A percentile compares a stretch with the other conserved stretches of the same genome.
phyloP scores from a whole-genome alignment of 2,329 filamentous ascomycete genomes.

The Corynespora cassiicola region DNA sequence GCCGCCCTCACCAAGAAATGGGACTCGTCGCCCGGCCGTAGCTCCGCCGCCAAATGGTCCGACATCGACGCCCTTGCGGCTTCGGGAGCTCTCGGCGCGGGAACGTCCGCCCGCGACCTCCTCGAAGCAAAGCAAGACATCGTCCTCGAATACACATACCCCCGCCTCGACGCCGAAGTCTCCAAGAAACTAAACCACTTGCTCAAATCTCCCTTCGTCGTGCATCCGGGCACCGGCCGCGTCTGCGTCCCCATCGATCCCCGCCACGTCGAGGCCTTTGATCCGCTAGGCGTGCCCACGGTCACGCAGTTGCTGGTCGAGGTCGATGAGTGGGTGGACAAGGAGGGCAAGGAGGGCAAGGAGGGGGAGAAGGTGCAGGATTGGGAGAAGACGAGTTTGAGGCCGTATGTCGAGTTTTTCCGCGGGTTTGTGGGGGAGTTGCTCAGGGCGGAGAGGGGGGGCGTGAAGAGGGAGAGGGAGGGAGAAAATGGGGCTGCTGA shows the following conservation, averaged over 20 bases:
- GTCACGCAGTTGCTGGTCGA: slow-evolving; percentile 81
- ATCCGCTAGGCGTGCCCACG: slow-evolving; percentile 87
- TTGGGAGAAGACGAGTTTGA: slow-evolving; percentile 97
- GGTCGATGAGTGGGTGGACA: slow-evolving; percentile 79
- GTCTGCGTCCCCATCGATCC: slow-evolving; percentile 96
- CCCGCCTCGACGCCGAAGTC: slow-evolving; percentile 93
- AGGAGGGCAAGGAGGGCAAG: slow-evolving; percentile 50
- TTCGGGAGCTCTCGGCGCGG: slow-evolving; percentile 72
- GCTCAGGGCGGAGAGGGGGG: slow-evolving; percentile 72
- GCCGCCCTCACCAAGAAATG: slow-evolving; percentile 87
- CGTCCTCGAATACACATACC: slow-evolving; percentile 96
- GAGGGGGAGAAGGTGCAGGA: slow-evolving; percentile 65
- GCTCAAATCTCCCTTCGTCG: slow-evolving; percentile 94
- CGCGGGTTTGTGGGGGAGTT: slow-evolving; percentile 78
- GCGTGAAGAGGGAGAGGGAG: slow-evolving; percentile 62
- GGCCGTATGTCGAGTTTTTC: slow-evolving; percentile 91
- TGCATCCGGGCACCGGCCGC: slow-evolving; percentile 91
- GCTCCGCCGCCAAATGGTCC: slow-evolving; percentile 85
- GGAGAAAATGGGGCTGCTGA: slow-evolving; percentile 57
- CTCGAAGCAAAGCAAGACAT: slow-evolving; percentile 94
- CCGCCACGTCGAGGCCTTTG: slow-evolving; percentile 76
- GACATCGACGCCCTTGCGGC: slow-evolving; percentile 90
- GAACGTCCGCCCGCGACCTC: slow-evolving; percentile 77
- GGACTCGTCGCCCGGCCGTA: slow-evolving; percentile 79
- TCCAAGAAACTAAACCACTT: slow-evolving; percentile 98